A percentile compares a stretch with the other conserved stretches of the same genome.
Evolutionary conservation across 495 filamentous ascomycete genomes (phyloP).

Genomic region (Xylaria bambusicola): DNA sequence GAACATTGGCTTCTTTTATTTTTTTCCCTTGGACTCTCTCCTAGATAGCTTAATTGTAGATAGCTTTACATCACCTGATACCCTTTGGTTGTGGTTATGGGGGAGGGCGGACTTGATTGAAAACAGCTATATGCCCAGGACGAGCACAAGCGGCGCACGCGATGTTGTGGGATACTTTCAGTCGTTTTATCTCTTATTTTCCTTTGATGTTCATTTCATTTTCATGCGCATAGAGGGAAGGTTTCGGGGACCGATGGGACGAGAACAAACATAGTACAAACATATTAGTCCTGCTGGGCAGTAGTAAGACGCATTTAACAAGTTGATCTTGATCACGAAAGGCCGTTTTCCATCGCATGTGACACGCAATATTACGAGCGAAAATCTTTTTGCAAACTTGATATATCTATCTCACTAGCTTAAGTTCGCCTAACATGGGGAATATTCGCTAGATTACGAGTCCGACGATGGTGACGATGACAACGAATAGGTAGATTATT

Average conservation of each 20-base stretch:
- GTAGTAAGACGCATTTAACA: conserved; percentile 8
- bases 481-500: too few species aligned
- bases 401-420: too few species aligned
- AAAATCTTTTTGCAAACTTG: too few species aligned
- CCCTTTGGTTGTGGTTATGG: conserved; percentile 17
- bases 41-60: conserved; percentile 15
- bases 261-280: conserved; percentile 3
- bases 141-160: conserved; percentile 6
- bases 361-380: too few species aligned
- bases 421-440: too few species aligned
- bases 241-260: neutral
- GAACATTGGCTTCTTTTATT: neutral
- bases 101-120: neutral
- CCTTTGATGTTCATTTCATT: neutral
- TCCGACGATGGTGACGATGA: too few species aligned
- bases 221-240: conserved; percentile 1
- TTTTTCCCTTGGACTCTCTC: neutral
- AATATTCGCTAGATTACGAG: too few species aligned
- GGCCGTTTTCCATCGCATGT: neutral
- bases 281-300: conserved; percentile 13
- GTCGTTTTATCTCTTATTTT: neutral
- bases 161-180: conserved; percentile 4
- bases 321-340: conserved; percentile 13
- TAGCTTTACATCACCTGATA: conserved; percentile 17
- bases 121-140: neutral